phyloP scores from a whole-genome alignment of 352 stramenopile species.

The Globisporangium paroecandrum region DNA sequence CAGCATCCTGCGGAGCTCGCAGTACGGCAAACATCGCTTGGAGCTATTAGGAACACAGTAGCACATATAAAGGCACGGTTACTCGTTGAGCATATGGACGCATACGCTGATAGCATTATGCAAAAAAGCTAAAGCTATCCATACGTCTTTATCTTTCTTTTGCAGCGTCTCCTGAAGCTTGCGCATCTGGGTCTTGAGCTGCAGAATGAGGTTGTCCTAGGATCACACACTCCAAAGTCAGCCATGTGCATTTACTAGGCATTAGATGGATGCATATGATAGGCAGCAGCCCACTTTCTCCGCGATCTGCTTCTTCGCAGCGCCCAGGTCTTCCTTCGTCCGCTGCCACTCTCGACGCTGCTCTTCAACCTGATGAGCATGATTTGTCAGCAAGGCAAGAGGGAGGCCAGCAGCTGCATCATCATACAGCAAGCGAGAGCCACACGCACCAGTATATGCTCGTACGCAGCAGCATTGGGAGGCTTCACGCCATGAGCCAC shows the following conservation, averaged over 20 bases:
- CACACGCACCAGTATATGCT: conserved; percentile 13
- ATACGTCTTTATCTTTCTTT: conserved; percentile 67
- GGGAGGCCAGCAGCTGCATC: neutral
- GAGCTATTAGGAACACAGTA: conserved; percentile 24
- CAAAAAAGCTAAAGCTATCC: neutral
- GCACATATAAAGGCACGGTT: too few species aligned
- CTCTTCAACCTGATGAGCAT: conserved; percentile 38
- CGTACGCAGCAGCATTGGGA: neutral
- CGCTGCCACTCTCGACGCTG: conserved; percentile 53
- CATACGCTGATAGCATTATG: neutral
- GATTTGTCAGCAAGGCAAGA: neutral
- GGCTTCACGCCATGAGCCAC: neutral
- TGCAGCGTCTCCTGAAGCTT: conserved; percentile 56
- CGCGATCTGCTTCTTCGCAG: conserved; percentile 36
- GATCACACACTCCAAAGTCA: neutral
- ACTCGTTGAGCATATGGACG: neutral
- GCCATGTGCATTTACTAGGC: neutral
- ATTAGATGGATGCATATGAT: neutral
- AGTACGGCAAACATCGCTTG: conserved; percentile 58
- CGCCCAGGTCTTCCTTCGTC: conserved; percentile 46
- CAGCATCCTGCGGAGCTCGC: conserved; percentile 51
- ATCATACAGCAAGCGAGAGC: neutral
- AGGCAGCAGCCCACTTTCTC: conserved; percentile 29
- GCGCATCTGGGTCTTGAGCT: conserved; percentile 51
- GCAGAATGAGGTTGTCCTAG: conserved; percentile 52